Conservation (phyloP, 345 rosid species). For the Gynandropsis gynandra region DNA sequence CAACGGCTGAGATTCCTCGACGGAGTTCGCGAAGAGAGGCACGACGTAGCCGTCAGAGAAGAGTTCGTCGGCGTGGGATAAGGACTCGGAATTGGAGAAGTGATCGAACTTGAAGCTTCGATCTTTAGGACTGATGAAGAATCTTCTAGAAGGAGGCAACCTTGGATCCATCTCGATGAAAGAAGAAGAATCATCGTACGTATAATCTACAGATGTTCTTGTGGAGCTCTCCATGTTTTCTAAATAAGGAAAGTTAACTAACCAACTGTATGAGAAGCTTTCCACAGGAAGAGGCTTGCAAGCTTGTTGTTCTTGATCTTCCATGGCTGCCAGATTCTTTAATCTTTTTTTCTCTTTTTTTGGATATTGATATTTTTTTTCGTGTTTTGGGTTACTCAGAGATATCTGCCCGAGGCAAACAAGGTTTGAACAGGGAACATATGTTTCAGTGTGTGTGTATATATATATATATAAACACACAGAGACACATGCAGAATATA, state of each 20-base stretch:
- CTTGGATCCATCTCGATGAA: conserved; percentile 98
- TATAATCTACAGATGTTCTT: conserved; percentile 46
- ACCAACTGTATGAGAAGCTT: conserved; percentile 89
- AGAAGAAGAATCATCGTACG: conserved; percentile 60
- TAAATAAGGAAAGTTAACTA: conserved; percentile 63
- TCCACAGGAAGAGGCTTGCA: conserved; percentile 79
- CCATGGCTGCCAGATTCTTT: too few relatives aligned
- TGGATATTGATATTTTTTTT: background rate
- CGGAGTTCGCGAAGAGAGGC: conserved; percentile 26
- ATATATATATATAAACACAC: conserved; percentile 26
- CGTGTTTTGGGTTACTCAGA: background rate
- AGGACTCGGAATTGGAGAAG: conserved; percentile 32
- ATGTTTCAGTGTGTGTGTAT: conserved; percentile 31
- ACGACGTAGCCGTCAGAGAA: conserved; percentile 70
- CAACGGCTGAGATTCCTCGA: conserved; percentile 16
- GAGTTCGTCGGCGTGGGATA: conserved; percentile 81
- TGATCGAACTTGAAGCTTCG: conserved; percentile 60
- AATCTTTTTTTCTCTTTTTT: conserved; percentile 19
- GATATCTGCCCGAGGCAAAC: conserved; percentile 21
- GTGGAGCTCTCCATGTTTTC: conserved; percentile 41
- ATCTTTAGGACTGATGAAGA: conserved; percentile 54
- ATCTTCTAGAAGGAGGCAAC: conserved; percentile 84
- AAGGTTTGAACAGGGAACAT: conserved; percentile 23
- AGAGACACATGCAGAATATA: conserved; percentile 29
- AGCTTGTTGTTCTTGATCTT: conserved; percentile 21